Percentiles rank a stretch among this genome's conserved stretches.
Evolutionary conservation across 2,329 filamentous ascomycete species (phyloP).

Genomic region (Elsinoe perseae): DNA sequence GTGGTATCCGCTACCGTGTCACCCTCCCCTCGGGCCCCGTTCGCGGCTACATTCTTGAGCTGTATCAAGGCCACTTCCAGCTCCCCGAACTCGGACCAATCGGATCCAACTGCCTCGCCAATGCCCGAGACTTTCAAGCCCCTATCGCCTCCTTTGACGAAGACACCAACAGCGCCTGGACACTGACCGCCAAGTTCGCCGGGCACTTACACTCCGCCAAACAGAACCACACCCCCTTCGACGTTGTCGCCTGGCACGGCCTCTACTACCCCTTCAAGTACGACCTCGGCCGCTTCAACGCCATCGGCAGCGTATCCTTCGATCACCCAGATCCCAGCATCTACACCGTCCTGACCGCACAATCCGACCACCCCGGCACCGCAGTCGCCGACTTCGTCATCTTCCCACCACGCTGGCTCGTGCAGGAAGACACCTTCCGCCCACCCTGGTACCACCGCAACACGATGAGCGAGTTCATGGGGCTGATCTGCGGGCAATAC

Average conservation of each 20-base stretch:
- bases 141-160: slow-evolving; percentile 53
- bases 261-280: slow-evolving; percentile 57
- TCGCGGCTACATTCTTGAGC: slow-evolving; percentile 59
- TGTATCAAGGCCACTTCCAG: slow-evolving; percentile 57
- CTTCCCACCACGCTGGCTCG: slow-evolving; percentile 61
- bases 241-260: slow-evolving; percentile 67
- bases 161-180: slow-evolving; percentile 48
- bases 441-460: slow-evolving; percentile 67
- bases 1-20: slow-evolving; percentile 58
- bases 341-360: slow-evolving; percentile 59
- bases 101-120: slow-evolving; percentile 59
- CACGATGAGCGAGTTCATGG: slow-evolving; percentile 60
- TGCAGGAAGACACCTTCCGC: slow-evolving; percentile 61
- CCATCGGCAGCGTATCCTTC: slow-evolving; percentile 48
- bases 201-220: slow-evolving; percentile 53
- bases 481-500: slow-evolving; percentile 51
- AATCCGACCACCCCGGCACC: slow-evolving; percentile 47
- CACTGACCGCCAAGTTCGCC: slow-evolving; percentile 54
- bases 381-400: slow-evolving; percentile 63
- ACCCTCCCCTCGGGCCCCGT: slow-evolving; percentile 52
- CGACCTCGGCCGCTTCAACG: slow-evolving; percentile 52
- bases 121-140: slow-evolving; percentile 56
- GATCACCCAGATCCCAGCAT: slow-evolving; percentile 62
- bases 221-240: slow-evolving; percentile 60
- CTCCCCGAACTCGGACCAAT: slow-evolving; percentile 61